These are phyloP conservation scores for Verticillium tricorpus DNA, from an alignment of 2,329 filamentous ascomycete species.

Conservation along the genomic window DNA sequence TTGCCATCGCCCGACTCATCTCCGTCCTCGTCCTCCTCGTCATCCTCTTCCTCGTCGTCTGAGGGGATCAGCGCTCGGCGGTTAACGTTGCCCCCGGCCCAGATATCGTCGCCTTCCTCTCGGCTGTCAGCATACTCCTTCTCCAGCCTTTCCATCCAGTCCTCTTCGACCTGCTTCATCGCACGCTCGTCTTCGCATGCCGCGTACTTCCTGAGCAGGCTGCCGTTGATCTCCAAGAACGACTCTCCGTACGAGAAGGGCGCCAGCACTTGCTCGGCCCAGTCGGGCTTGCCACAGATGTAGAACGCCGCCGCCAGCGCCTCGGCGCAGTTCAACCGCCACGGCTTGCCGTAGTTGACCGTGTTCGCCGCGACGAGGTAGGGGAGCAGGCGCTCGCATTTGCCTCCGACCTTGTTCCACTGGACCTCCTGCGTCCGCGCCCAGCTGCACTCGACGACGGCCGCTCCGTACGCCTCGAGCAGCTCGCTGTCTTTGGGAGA, in stretches of 20 bases:
- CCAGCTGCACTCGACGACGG: conserved; percentile 97
- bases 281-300: conserved; percentile 88
- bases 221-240: conserved; percentile 87
- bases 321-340: conserved; percentile 93
- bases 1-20: conserved; percentile 36
- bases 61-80: conserved; percentile 49
- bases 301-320: conserved; percentile 88
- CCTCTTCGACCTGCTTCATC: conserved; percentile 78
- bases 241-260: conserved; percentile 85
- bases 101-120: conserved; percentile 68
- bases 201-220: conserved; percentile 78
- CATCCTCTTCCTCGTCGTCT: conserved; percentile 50
- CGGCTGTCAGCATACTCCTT: conserved; percentile 81
- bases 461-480: conserved; percentile 84
- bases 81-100: conserved; percentile 90
- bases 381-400: conserved; percentile 83
- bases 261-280: conserved; percentile 78
- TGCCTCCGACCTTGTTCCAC: conserved; percentile 86
- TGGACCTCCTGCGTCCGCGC: conserved; percentile 87
- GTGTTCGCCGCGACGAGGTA: conserved; percentile 96
- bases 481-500: conserved; percentile 78
- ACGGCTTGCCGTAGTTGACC: conserved; percentile 95
- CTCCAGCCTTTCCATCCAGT: conserved; percentile 87
- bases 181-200: conserved; percentile 76
- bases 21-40: conserved; percentile 43